These are phyloP conservation scores for Sicyos edulis DNA, from an alignment of 306 rosid genomes.

Conservation along the genomic window DNA sequence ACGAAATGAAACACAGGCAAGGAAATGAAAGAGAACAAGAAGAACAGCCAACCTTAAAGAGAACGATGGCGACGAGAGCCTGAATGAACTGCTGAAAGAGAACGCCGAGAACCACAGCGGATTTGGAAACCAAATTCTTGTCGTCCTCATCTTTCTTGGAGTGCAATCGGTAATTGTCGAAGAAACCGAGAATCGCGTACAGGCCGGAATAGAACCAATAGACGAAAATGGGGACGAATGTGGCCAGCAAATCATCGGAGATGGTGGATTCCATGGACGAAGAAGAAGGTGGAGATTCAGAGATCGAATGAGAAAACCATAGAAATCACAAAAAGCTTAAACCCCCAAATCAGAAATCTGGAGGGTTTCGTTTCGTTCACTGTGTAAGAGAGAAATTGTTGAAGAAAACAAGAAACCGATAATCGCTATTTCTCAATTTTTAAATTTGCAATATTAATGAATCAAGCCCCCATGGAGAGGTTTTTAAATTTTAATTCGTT, in stretches of 20 bases:
- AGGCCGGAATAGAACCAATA: slow-evolving; percentile 87
- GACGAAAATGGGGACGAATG: slow-evolving; percentile 76
- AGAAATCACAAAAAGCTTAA: neutral
- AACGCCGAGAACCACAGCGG: slow-evolving; percentile 68
- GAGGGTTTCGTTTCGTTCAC: neutral
- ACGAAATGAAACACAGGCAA: neutral
- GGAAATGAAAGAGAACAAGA: too few relatives aligned
- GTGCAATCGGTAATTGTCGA: slow-evolving; percentile 67
- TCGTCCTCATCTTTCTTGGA: slow-evolving; percentile 51
- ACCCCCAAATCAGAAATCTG: slow-evolving; percentile 9
- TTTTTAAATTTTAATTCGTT: too few relatives aligned
- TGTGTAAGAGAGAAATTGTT: neutral
- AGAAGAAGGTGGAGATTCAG: slow-evolving; percentile 11
- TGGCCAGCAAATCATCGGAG: slow-evolving; percentile 73
- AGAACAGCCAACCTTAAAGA: too few relatives aligned
- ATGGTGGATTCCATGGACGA: slow-evolving; percentile 18
- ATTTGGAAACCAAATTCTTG: slow-evolving; percentile 61
- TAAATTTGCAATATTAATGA: too few relatives aligned
- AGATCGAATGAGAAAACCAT: neutral
- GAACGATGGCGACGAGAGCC: slow-evolving; percentile 68
- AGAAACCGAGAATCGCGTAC: slow-evolving; percentile 51
- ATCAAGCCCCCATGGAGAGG: too few relatives aligned
- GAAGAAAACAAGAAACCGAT: neutral
- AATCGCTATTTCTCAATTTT: neutral
- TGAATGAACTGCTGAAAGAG: slow-evolving; percentile 79